Conservation (phyloP, 768 basidiomycete genomes). For the Collybiopsis luxurians region DNA sequence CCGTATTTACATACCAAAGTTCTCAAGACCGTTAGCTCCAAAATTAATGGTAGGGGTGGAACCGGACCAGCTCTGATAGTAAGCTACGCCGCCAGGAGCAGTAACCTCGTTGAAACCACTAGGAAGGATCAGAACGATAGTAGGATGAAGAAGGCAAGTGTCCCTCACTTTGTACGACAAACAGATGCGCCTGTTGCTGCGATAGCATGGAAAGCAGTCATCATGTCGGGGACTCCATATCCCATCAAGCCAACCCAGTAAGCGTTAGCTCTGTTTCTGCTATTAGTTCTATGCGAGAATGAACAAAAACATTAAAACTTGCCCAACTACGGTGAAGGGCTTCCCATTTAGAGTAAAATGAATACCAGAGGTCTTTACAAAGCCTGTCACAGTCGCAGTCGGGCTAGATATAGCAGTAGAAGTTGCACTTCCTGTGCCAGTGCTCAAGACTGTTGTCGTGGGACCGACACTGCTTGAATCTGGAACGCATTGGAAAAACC, state of each 20-base stretch:
- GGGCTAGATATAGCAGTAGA: constrained; percentile 2
- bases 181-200: constrained; percentile 48
- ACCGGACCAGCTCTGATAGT: constrained; percentile 56
- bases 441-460: constrained; percentile 10
- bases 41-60: constrained; percentile 52
- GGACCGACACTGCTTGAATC: constrained; percentile 6
- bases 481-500: constrained; percentile 24
- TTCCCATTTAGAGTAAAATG: constrained; percentile 36
- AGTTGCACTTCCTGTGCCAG: neutral
- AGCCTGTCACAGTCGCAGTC: constrained; percentile 15
- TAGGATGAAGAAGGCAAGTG: constrained; percentile 14
- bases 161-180: constrained; percentile 26
- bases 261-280: constrained; percentile 39
- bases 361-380: constrained; percentile 38
- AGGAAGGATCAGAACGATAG: neutral
- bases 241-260: constrained; percentile 58
- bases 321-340: constrained; percentile 40
- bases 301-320: constrained; percentile 1
- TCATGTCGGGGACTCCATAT: constrained; percentile 45
- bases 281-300: neutral
- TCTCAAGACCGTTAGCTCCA: constrained; percentile 48
- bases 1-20: constrained; percentile 37
- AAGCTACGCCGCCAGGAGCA: constrained; percentile 36
- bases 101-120: constrained; percentile 59
- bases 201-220: constrained; percentile 49